Conservation (phyloP, 495 filamentous ascomycete genomes). For the Aspergillus baeticus region DNA sequence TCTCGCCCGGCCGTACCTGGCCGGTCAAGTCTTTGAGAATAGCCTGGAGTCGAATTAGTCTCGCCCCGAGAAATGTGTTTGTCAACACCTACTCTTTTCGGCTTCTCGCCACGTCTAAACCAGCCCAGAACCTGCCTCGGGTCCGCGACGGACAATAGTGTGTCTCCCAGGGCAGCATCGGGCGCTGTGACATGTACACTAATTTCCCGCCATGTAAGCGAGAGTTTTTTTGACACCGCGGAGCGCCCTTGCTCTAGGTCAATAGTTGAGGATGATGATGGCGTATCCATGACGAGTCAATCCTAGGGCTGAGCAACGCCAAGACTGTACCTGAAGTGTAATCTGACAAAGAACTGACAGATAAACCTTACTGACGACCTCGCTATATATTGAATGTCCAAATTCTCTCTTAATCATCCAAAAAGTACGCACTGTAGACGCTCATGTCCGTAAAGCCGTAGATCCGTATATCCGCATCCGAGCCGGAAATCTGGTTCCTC, state of each 20-base stretch:
- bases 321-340: neutral
- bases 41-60: slow-evolving; percentile 20
- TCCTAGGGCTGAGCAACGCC: too few relatives aligned
- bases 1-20: slow-evolving; percentile 40
- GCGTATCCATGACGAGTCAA: slow-evolving; percentile 27
- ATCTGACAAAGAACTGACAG: neutral
- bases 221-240: slow-evolving; percentile 31
- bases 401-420: neutral
- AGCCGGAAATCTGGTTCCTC: neutral
- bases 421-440: neutral
- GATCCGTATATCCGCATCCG: slow-evolving; percentile 13
- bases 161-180: slow-evolving; percentile 39
- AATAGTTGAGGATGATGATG: slow-evolving; percentile 36
- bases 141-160: slow-evolving; percentile 34
- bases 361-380: too few relatives aligned
- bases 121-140: slow-evolving; percentile 28
- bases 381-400: neutral
- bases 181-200: slow-evolving; percentile 39
- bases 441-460: slow-evolving; percentile 12
- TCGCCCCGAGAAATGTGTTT: neutral
- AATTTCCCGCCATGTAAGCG: slow-evolving; percentile 38
- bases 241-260: slow-evolving; percentile 29
- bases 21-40: slow-evolving; percentile 38
- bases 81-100: slow-evolving; percentile 29
- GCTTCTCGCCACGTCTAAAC: slow-evolving; percentile 17